Conservation (phyloP, 495 filamentous ascomycete genomes). For the Trypethelium eluteriae region DNA sequence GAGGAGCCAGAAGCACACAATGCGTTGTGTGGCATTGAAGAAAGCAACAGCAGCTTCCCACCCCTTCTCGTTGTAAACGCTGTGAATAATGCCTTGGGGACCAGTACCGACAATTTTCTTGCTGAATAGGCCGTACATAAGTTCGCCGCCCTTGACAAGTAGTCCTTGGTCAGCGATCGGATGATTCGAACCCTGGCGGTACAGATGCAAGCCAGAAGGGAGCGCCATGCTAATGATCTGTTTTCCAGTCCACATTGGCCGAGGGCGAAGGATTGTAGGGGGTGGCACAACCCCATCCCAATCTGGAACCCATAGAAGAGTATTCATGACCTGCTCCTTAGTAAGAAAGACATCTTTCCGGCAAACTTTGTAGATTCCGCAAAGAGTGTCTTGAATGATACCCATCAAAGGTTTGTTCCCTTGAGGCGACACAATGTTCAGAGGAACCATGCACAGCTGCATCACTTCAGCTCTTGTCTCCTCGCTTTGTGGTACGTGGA, state of each 20-base stretch:
- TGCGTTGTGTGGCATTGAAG: conserved; percentile 88
- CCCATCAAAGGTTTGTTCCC: conserved; percentile 97
- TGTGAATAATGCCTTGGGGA: conserved; percentile 82
- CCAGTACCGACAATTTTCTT: conserved; percentile 93
- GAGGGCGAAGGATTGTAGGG: conserved; percentile 83
- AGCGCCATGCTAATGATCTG: conserved; percentile 93
- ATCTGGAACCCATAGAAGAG: conserved; percentile 91
- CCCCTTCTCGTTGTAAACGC: conserved; percentile 92
- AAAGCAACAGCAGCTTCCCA: conserved; percentile 70
- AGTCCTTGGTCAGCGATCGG: conserved; percentile 65
- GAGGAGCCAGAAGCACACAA: conserved; percentile 95
- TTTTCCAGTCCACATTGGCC: conserved; percentile 96
- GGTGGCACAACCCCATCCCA: conserved; percentile 94
- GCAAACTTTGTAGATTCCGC: conserved; percentile 93
- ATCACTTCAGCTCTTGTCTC: conserved; percentile 90
- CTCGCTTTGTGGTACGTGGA: conserved; percentile 96
- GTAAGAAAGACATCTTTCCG: conserved; percentile 85
- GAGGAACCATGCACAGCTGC: conserved; percentile 88
- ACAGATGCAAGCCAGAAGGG: conserved; percentile 74
- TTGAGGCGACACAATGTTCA: conserved; percentile 96
- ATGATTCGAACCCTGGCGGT: conserved; percentile 51
- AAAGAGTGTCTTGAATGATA: conserved; percentile 96
- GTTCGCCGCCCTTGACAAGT: conserved; percentile 74
- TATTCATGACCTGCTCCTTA: conserved; percentile 86
- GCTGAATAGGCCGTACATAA: conserved; percentile 79